These are phyloP conservation scores for Termitomyces sp. DNA, from an alignment of 768 basidiomycete genomes.

Conservation along the genomic window DNA sequence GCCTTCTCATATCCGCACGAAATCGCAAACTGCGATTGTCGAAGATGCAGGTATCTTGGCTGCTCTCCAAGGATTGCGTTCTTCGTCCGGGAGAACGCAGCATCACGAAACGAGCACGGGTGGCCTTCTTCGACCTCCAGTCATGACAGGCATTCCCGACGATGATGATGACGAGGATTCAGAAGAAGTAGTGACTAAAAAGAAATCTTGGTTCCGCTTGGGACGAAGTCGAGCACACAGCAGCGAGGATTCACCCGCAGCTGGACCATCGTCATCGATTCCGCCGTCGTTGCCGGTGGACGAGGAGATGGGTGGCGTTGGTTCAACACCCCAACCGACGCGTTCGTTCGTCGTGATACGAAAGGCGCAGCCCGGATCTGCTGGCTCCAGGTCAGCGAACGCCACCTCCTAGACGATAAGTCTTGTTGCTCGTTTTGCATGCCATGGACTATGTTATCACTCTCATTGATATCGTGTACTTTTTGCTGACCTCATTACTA, in stretches of 20 bases:
- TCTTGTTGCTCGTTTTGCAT: conserved; percentile 1
- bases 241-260: conserved; percentile 42
- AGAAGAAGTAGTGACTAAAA: conserved; percentile 44
- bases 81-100: conserved; percentile 9
- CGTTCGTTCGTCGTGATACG: conserved; percentile 71
- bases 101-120: conserved; percentile 18
- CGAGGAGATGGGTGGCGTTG: conserved; percentile 30
- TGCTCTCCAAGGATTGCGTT: conserved; percentile 5
- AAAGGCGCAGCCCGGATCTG: conserved; percentile 38
- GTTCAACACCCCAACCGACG: conserved; percentile 32
- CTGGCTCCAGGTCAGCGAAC: conserved; percentile 8
- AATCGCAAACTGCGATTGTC: conserved; percentile 84
- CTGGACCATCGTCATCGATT: conserved; percentile 19
- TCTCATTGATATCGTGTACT: conserved; percentile 2
- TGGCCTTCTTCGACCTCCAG: conserved; percentile 18
- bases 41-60: conserved; percentile 48
- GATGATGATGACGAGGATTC: conserved; percentile 42
- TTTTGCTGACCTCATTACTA: neutral
- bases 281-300: conserved; percentile 25
- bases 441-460: neutral
- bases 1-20: conserved; percentile 65
- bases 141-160: conserved; percentile 14
- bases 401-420: conserved; percentile 13
- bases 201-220: conserved; percentile 70
- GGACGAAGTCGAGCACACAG: conserved; percentile 59